Conservation (phyloP, 2,329 filamentous ascomycete genomes). For the Aspergillus fumigatiaffinis region DNA sequence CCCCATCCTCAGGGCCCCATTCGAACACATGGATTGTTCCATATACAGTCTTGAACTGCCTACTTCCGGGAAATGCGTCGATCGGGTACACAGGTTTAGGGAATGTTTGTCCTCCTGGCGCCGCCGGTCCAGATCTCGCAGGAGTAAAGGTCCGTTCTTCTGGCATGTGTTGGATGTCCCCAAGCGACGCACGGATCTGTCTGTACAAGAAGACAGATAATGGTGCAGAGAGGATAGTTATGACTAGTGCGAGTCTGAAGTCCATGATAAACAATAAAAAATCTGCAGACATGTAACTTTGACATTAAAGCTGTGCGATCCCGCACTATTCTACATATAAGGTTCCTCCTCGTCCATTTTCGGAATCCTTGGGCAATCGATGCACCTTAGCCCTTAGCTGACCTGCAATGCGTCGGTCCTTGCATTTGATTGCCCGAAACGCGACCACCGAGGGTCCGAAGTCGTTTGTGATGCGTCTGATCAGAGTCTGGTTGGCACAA, state of each 20-base stretch:
- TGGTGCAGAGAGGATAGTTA: not conserved
- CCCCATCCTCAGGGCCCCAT: conserved; percentile 4
- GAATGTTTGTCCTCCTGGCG: not conserved
- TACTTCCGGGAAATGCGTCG: conserved; percentile 1
- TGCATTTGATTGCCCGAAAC: not conserved
- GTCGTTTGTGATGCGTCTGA: not conserved
- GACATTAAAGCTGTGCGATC: not conserved
- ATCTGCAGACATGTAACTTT: not conserved
- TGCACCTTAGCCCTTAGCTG: not conserved
- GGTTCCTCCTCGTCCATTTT: not conserved
- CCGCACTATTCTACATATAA: not conserved
- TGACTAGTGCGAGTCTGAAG: not conserved
- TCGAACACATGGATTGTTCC: conserved; percentile 3
- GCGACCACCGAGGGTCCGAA: not conserved
- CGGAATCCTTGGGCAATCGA: not conserved
- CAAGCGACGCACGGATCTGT: not conserved
- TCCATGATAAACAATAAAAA: not conserved
- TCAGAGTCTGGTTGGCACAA: no score
- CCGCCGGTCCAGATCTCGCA: not conserved
- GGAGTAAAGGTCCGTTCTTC: not conserved
- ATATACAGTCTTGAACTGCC: not conserved
- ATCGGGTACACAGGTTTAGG: not conserved
- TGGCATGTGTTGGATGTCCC: not conserved
- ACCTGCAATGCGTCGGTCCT: not conserved
- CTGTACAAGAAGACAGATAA: not conserved